phyloP scores from a whole-genome alignment of 2,329 filamentous ascomycete species.

The Fusarium heterosporum region DNA sequence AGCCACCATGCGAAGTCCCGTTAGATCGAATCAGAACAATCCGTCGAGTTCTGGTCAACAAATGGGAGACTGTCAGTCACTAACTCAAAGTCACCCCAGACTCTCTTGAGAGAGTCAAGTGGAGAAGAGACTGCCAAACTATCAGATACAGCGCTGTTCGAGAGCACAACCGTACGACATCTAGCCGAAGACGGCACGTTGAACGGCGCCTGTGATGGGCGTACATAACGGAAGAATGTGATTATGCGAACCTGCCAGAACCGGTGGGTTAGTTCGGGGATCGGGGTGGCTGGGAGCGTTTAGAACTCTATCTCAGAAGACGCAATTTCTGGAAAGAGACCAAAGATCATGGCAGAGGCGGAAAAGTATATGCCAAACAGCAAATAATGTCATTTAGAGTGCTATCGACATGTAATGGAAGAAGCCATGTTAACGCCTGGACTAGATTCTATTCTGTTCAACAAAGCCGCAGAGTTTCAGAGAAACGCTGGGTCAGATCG shows the following conservation, averaged over 20 bases:
- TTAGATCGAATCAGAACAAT: slow-evolving; percentile 14
- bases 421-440: slow-evolving; percentile 6
- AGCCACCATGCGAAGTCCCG: slow-evolving; percentile 14
- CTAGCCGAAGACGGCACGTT: slow-evolving; percentile 22
- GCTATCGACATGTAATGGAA: slow-evolving; percentile 8
- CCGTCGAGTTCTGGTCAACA: neutral
- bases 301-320: slow-evolving; percentile 30
- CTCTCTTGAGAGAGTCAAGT: slow-evolving; percentile 15
- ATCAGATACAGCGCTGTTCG: neutral
- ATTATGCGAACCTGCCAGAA: slow-evolving; percentile 16
- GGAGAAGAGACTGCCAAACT: slow-evolving; percentile 18
- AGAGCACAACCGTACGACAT: slow-evolving; percentile 12
- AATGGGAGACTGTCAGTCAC: slow-evolving; percentile 18
- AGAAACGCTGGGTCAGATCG: slow-evolving; percentile 31
- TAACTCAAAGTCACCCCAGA: slow-evolving; percentile 30
- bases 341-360: slow-evolving; percentile 9
- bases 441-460: slow-evolving; percentile 23
- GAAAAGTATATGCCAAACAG: slow-evolving; percentile 7
- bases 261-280: slow-evolving; percentile 3
- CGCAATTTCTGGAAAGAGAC: slow-evolving; percentile 27
- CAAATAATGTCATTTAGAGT: slow-evolving; percentile 22
- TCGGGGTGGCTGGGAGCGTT: slow-evolving; percentile 27
- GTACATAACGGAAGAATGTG: slow-evolving; percentile 37
- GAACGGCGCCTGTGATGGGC: slow-evolving; percentile 34
- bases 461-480: slow-evolving; percentile 24